A percentile compares a stretch with the other conserved stretches of the same genome.
phyloP scores from a whole-genome alignment of 257 asterid species.

The Salvia splendens region DNA sequence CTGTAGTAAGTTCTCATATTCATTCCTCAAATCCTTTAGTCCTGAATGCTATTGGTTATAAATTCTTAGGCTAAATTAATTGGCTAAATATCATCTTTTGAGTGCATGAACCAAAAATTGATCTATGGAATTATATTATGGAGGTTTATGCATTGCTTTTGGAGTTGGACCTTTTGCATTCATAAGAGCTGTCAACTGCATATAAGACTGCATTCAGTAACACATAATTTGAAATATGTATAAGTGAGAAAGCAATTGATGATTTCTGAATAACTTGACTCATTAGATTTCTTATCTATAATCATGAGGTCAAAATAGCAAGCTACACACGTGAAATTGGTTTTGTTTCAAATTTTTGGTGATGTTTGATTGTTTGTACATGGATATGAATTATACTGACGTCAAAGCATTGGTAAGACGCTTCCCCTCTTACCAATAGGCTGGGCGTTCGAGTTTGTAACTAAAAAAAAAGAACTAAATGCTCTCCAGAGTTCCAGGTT shows the following conservation, averaged over 20 bases:
- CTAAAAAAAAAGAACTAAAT: too few species aligned
- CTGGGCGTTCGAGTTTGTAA: too few species aligned
- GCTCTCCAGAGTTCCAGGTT: background rate
- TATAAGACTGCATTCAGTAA: background rate
- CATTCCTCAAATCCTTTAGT: background rate
- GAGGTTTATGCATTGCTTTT: background rate
- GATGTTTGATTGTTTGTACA: background rate
- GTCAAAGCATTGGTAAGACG: too few species aligned
- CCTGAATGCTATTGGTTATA: background rate
- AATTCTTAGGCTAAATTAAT: conserved; percentile 5
- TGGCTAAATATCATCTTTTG: background rate
- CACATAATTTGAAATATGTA: conserved; percentile 5
- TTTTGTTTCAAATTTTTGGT: background rate
- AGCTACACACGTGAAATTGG: background rate
- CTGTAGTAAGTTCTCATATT: background rate
- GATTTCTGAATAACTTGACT: background rate
- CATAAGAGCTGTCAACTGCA: conserved; percentile 3
- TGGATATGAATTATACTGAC: background rate
- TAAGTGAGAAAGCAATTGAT: conserved; percentile 1
- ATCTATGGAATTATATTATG: conserved; percentile 10
- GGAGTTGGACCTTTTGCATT: conserved; percentile 5
- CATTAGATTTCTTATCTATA: conserved; percentile 2
- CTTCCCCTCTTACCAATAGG: too few species aligned
- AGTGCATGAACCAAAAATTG: background rate
- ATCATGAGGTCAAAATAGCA: background rate